Evolutionary conservation across 805 yeast genomes (phyloP).

Genomic region (Kuraishia piskuri): DNA sequence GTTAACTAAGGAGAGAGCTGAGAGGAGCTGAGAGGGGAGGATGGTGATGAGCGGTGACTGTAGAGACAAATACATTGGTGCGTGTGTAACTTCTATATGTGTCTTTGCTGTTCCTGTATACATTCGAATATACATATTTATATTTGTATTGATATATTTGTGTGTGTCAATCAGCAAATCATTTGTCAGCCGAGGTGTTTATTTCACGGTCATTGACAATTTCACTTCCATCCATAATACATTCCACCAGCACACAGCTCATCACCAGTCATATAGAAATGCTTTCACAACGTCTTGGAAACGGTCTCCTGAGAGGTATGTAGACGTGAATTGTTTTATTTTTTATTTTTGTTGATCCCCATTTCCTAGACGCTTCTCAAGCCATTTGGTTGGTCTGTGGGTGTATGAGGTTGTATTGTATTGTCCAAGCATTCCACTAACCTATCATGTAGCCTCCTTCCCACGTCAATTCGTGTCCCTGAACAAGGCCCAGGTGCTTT

Average conservation of each 20-base stretch:
- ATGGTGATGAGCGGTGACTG: not conserved
- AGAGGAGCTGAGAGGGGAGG: not conserved
- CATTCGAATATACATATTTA: no score
- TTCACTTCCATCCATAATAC: not conserved
- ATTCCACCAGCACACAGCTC: not conserved
- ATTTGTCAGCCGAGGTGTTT: not conserved
- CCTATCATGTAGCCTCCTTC: not conserved
- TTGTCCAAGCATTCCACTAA: not conserved
- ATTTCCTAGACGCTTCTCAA: no score
- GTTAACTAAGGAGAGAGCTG: not conserved
- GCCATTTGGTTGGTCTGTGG: no score
- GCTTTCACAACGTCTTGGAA: conserved; percentile 1
- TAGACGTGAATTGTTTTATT: not conserved
- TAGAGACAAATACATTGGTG: no score
- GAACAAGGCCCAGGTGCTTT: not conserved
- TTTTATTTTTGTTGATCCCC: not conserved
- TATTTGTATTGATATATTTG: no score
- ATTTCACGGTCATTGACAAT: not conserved
- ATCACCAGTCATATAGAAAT: not conserved
- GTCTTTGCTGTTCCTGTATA: no score
- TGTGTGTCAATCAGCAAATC: not conserved
- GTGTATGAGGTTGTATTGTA: no score
- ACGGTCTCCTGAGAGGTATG: conserved; percentile 1
- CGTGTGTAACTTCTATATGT: no score
- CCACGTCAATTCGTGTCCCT: not conserved